A percentile compares a stretch with the other conserved stretches of the same genome.
phyloP scores from a whole-genome alignment of 2,329 filamentous ascomycete genomes.

The Penicillium sp. region DNA sequence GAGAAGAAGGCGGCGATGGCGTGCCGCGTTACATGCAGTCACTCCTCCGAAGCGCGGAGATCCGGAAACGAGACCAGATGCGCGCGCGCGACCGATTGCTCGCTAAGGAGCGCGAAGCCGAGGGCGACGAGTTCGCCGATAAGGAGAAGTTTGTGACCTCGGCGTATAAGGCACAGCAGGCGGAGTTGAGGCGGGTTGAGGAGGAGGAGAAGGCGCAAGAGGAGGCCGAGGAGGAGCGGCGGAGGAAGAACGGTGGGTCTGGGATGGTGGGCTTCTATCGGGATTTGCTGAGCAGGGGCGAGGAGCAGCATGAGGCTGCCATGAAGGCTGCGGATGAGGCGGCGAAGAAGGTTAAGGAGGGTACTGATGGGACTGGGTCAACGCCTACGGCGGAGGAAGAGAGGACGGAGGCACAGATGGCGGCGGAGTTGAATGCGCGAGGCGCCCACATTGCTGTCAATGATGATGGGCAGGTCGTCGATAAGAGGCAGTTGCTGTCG shows the following conservation, averaged over 20 bases:
- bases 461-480: conserved; percentile 68
- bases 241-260: conserved; percentile 51
- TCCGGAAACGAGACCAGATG: conserved; percentile 67
- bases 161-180: conserved; percentile 69
- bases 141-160: conserved; percentile 71
- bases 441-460: conserved; percentile 62
- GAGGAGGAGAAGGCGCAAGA: conserved; percentile 65
- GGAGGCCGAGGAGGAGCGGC: conserved; percentile 56
- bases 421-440: conserved; percentile 57
- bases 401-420: conserved; percentile 58
- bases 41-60: conserved; percentile 63
- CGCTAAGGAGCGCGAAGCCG: conserved; percentile 65
- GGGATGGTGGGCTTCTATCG: conserved; percentile 68
- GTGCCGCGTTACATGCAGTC: conserved; percentile 65
- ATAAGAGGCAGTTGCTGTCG: conserved; percentile 66
- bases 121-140: conserved; percentile 69
- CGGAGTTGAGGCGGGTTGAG: conserved; percentile 61
- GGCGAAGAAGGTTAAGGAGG: conserved; percentile 38
- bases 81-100: conserved; percentile 65
- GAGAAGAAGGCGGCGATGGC: conserved; percentile 26
- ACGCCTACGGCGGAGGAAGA: conserved; percentile 40
- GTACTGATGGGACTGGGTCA: conserved; percentile 32
- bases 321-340: conserved; percentile 59
- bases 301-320: conserved; percentile 61
- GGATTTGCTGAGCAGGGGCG: conserved; percentile 62